These are phyloP conservation scores for Suillus weaverae DNA, from an alignment of 768 basidiomycete genomes.

Conservation along the genomic window DNA sequence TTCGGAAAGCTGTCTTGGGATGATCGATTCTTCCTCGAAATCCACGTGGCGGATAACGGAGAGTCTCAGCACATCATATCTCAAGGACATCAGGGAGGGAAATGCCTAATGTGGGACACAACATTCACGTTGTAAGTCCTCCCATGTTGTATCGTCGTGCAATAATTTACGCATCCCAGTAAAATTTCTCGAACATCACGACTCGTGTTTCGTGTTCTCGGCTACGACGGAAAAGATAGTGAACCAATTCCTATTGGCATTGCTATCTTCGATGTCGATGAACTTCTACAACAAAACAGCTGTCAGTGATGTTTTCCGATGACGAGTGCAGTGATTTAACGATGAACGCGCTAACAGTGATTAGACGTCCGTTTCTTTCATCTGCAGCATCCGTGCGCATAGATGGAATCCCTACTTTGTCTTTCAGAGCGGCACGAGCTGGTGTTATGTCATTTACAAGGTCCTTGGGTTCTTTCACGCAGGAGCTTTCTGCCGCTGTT, in stretches of 20 bases:
- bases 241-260: not conserved
- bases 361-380: not conserved
- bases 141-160: not conserved
- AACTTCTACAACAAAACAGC: not conserved
- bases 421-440: not conserved
- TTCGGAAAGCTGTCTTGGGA: not conserved
- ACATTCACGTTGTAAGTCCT: slow-evolving; percentile 2
- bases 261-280: not conserved
- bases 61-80: not conserved
- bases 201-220: slow-evolving; percentile 1
- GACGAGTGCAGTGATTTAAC: not conserved
- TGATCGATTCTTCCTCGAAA: slow-evolving; percentile 2
- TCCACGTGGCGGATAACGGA: not conserved
- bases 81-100: not conserved
- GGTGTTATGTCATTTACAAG: not conserved
- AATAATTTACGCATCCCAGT: not conserved
- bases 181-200: not conserved
- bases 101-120: not conserved
- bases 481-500: not conserved
- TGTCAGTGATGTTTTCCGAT: not conserved
- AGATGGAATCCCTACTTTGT: not conserved
- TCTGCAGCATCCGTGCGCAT: not conserved
- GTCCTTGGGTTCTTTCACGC: not conserved
- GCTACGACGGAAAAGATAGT: not conserved
- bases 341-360: not conserved